Conservation (phyloP, 352 stramenopile species). For the Globisporangium paroecandrum region DNA sequence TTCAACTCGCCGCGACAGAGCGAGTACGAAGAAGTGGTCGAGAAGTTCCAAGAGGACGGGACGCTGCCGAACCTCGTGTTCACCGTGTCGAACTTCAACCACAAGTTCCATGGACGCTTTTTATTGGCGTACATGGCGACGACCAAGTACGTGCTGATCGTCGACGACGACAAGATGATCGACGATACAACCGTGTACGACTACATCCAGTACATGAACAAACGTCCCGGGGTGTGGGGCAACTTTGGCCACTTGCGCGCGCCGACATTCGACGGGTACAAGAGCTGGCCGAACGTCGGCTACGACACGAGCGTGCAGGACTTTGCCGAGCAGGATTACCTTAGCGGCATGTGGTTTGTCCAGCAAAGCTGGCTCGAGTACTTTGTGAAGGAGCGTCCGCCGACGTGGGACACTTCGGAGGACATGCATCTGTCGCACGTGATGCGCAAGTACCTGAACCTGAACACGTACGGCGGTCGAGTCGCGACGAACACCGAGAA, state of each 20-base stretch:
- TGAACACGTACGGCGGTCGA: conserved; percentile 56
- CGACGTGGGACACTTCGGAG: conserved; percentile 49
- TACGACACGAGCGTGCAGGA: conserved; percentile 28
- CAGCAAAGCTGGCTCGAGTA: conserved; percentile 64
- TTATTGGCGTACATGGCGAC: conserved; percentile 50
- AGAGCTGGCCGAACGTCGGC: conserved; percentile 37
- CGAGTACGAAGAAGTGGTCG: conserved; percentile 40
- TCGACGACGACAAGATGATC: conserved; percentile 50
- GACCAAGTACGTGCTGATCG: conserved; percentile 49
- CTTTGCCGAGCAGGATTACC: conserved; percentile 54
- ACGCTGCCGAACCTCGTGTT: conserved; percentile 30
- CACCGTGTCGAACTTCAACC: conserved; percentile 45
- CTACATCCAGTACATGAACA: conserved; percentile 41
- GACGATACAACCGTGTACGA: conserved; percentile 38
- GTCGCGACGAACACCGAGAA: conserved; percentile 29
- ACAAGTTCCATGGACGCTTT: conserved; percentile 55
- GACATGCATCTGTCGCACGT: conserved; percentile 66
- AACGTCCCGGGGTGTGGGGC: conserved; percentile 40
- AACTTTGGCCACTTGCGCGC: conserved; percentile 52
- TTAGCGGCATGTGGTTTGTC: conserved; percentile 66
- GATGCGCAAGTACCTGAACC: conserved; percentile 61
- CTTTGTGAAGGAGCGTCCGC: conserved; percentile 51
- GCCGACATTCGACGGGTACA: conserved; percentile 39
- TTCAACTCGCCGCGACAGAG: conserved; percentile 46
- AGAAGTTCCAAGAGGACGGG: conserved; percentile 23